Percentiles rank a stretch among this genome's conserved stretches.
Conservation (phyloP, 495 filamentous ascomycete species). For the Barbatosphaeria neglecta region DNA sequence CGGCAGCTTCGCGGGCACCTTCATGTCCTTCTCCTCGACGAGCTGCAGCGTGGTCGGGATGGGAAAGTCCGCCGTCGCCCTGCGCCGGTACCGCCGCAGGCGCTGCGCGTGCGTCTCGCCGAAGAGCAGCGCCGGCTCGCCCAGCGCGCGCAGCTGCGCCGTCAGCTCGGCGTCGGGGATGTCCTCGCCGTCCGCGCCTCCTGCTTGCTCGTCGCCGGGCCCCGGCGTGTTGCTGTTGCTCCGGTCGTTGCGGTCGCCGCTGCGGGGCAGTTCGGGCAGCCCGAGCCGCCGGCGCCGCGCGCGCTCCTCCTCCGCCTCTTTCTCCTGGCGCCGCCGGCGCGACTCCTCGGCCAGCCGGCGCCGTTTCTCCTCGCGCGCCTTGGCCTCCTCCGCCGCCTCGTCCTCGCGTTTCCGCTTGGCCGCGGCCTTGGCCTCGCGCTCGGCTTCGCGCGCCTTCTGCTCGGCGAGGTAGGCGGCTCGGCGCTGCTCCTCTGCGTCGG, state of each 20-base stretch:
- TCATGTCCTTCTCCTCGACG: conserved; percentile 78
- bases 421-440: conserved; percentile 51
- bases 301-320: conserved; percentile 46
- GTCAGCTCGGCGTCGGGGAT: conserved; percentile 62
- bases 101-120: conserved; percentile 65
- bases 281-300: conserved; percentile 42
- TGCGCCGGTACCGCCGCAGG: conserved; percentile 55
- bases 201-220: conserved; percentile 14
- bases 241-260: conserved; percentile 3
- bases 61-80: conserved; percentile 42
- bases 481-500: conserved; percentile 76
- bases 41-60: conserved; percentile 60
- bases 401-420: conserved; percentile 88
- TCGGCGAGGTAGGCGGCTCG: conserved; percentile 69
- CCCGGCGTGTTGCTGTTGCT: conserved; percentile 5
- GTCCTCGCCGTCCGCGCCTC: conserved; percentile 46
- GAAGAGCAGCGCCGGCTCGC: conserved; percentile 67
- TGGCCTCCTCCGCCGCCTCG: conserved; percentile 58
- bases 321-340: conserved; percentile 52
- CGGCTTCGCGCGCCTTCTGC: conserved; percentile 55
- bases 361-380: conserved; percentile 67
- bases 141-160: conserved; percentile 52
- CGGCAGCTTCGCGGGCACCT: conserved; percentile 52
- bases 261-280: conserved; percentile 55
- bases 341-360: conserved; percentile 71